Evolutionary conservation across 2,329 filamentous ascomycete genomes (phyloP), one percentile per base, ranked within the genome.

Genomic region (Epichloe glyceriae): DNA sequence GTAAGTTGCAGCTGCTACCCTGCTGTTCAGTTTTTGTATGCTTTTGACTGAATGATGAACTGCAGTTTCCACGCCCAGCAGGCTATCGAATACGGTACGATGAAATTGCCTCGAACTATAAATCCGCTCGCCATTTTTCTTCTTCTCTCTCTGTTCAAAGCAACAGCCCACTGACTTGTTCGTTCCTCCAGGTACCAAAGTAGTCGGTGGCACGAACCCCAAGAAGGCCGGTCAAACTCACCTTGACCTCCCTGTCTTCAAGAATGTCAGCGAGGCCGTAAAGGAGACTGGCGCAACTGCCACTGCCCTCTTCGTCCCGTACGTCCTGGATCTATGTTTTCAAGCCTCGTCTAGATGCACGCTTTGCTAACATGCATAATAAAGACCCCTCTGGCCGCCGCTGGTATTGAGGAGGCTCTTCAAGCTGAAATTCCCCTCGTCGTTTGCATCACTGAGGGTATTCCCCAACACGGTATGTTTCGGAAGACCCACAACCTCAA

Each of bases 391-490:
- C 68, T 97, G 62, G 93, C 93, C 59, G 93, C 93, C 57, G 84
- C 83, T 62, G 86, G 90, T 81, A 98, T 98, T 61, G 91, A 97
- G 74, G 93, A 98, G 75, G 93, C 93, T 61, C 83, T 98, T 65
- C 74, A 78, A 61, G 93, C 93, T 60, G 93, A 98, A 74, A 84
- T 98, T 53, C 88, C 89, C 58, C 82, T 98, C 56, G 86, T 94
- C 62, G 93, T 98, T 64, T 96, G 90, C 71, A 97, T 97, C 65
- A 97, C 91, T 54, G 91, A 97, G 78, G 91, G 91, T 68, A 96
- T 96, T 63, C 91, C 90, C 60, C 91, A 96, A 73, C 89, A 96
- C 72, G 90, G 88, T 91, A 79, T 62, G 80, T 68, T 52, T 45
- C 49, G 50, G 50, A 48, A 26, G 33, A 11, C 17, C 12, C 49